Percentiles rank a stretch among this genome's conserved stretches.
These are phyloP conservation scores for Cladorrhinum sp. DNA, from an alignment of 2,329 filamentous ascomycete genomes.

Conservation along the genomic window DNA sequence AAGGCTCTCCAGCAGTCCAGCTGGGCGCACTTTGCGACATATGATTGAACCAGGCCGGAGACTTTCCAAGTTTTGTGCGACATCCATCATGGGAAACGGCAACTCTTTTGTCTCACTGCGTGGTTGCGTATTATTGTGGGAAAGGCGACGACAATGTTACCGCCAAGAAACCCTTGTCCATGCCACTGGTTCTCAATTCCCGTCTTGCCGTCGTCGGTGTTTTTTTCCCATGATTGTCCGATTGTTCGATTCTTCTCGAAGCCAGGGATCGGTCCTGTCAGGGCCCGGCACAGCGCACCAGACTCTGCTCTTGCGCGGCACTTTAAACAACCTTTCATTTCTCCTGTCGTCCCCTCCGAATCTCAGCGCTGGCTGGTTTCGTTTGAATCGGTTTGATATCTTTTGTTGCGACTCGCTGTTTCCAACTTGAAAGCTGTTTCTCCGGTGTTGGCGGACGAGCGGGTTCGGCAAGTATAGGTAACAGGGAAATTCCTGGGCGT, in stretches of 20 bases:
- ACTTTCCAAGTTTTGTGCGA: not conserved
- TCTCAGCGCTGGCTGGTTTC: not conserved
- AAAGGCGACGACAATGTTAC: not conserved
- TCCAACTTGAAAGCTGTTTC: not conserved
- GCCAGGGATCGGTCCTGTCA: conserved; percentile 13
- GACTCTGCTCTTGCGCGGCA: conserved; percentile 16
- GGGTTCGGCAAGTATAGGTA: not conserved
- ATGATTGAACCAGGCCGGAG: not conserved
- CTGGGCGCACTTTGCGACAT: conserved; percentile 13
- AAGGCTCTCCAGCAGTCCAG: conserved; percentile 22
- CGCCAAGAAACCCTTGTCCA: conserved; percentile 9
- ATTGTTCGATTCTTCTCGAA: conserved; percentile 23
- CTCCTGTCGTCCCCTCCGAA: not conserved
- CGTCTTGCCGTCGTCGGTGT: no score
- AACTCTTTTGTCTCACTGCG: not conserved
- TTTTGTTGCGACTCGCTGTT: not conserved
- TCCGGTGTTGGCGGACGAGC: not conserved
- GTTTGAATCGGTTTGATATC: no score
- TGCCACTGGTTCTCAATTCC: conserved; percentile 4
- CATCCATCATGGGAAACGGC: not conserved
- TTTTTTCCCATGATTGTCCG: conserved; percentile 8
- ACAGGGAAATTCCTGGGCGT: not conserved
- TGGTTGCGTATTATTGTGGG: no score
- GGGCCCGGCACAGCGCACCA: conserved; percentile 19
- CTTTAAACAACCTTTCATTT: conserved; percentile 1